Base-by-base conservation (phyloP, 345 rosid genomes). In the Acer negundo region DNA sequence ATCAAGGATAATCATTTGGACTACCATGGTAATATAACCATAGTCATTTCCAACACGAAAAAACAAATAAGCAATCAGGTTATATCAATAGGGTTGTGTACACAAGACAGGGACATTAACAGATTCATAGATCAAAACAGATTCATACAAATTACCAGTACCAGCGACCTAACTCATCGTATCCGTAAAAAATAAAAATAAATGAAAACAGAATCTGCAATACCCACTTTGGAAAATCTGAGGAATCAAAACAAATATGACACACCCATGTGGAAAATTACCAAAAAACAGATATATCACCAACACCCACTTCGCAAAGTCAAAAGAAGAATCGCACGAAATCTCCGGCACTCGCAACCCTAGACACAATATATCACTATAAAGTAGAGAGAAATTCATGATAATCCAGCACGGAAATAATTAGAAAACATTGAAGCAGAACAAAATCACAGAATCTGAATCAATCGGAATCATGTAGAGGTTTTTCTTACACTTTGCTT, bases 281-380 rank as follows among this genome's bases (percentile, higher is more conserved):
- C 35, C 67, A 31, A 16, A 64, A 80, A 75, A 69, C 12, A 75
- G 3, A 56, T 31, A 69, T 61, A 65, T 61, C 68, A 22, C 46
- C 49, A 70, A 59, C 35, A 70, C 42, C 79, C 73, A 61, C 51
- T 75, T 72, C 40, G 15, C 35, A 40, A 56, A 73, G 28, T 42
- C 74, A 38, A 74, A 44, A 17, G 28, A 62, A 12, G 53, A 56
- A 49, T 22, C 26, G n/a, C 16, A 24, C 68, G 64, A 17, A 9
- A 53, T 2, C 11, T 23, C 24, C 35, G 22, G 35, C 26, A 22
- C 23, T 28, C 4, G 44, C 10, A 0, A 15, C 66, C 65, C 7
- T 8, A 42, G 59, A 28, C 20, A n/a, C 19, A 7, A 10, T 3
- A 75, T 51, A 15, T 12, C 31, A 26, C 9, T 26, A 1, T 13